These are phyloP conservation scores for Curvularia sp. DNA, from an alignment of 2,329 filamentous ascomycete genomes.

Conservation along the genomic window DNA sequence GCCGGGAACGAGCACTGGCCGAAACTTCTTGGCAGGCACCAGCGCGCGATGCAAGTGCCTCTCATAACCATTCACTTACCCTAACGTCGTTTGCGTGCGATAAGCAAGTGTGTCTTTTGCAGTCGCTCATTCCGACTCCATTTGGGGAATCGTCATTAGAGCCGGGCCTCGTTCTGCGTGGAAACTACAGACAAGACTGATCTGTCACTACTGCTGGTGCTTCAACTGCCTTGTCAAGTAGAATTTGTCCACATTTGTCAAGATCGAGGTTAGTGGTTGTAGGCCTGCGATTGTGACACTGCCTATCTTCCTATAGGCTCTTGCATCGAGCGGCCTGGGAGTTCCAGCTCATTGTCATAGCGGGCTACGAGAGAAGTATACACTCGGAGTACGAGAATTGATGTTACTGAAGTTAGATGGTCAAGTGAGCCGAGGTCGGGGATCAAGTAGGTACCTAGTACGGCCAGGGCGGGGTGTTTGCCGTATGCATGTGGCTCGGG, in stretches of 20 bases:
- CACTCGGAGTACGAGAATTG: not conserved
- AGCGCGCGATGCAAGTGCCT: not conserved
- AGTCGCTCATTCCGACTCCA: not conserved
- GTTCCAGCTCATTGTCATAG: not conserved
- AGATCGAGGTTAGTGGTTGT: not conserved
- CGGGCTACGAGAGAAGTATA: not conserved
- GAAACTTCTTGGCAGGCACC: constrained; percentile 18
- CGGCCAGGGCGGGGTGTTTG: not conserved
- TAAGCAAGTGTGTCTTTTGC: not conserved
- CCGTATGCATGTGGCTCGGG: constrained; percentile 1
- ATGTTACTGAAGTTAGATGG: not conserved
- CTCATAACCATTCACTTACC: not conserved
- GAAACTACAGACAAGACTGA: not conserved
- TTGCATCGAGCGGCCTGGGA: not conserved
- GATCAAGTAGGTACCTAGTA: not conserved
- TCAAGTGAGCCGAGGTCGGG: not conserved
- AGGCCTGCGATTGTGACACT: not conserved
- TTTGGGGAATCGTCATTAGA: not conserved
- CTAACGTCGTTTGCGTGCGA: not conserved
- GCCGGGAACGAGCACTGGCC: constrained; percentile 11
- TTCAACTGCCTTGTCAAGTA: not conserved
- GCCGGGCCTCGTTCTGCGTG: not conserved
- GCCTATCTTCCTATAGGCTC: not conserved
- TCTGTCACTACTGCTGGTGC: not conserved
- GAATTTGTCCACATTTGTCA: not conserved